These are phyloP conservation scores for Cyamopsis tetragonoloba DNA, from an alignment of 306 rosid species.

Conservation along the genomic window DNA sequence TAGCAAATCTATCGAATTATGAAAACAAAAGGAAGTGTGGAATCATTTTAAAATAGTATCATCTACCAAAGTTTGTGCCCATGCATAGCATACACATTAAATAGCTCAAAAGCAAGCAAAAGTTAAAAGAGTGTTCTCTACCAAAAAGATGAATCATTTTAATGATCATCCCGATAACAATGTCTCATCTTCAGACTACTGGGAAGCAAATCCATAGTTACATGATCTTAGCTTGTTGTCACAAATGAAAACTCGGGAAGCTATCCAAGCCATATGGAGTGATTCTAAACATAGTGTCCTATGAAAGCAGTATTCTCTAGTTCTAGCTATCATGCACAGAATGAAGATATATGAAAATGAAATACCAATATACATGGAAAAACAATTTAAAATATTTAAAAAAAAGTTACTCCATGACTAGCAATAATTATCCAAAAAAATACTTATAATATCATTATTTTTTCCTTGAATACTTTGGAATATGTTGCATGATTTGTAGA, in stretches of 20 bases:
- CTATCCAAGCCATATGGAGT: slow-evolving; percentile 72
- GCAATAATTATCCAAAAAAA: neutral
- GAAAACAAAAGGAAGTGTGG: no score
- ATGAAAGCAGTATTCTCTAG: slow-evolving; percentile 51
- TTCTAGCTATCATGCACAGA: slow-evolving; percentile 42
- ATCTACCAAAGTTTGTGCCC: slow-evolving; percentile 24
- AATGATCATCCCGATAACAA: neutral
- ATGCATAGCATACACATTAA: slow-evolving; percentile 9
- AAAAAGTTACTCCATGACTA: neutral
- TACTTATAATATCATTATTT: neutral
- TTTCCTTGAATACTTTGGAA: neutral
- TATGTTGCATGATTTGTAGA: neutral
- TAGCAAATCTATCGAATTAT: slow-evolving; percentile 7
- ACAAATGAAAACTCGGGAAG: slow-evolving; percentile 72
- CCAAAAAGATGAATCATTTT: neutral
- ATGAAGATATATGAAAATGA: slow-evolving; percentile 4
- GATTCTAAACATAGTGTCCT: slow-evolving; percentile 76
- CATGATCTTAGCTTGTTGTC: slow-evolving; percentile 86
- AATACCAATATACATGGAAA: neutral
- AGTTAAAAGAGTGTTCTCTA: neutral
- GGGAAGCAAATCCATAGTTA: slow-evolving; percentile 61
- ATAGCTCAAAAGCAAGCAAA: slow-evolving; percentile 6
- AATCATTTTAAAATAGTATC: slow-evolving; percentile 59
- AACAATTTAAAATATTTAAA: neutral
- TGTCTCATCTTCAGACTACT: slow-evolving; percentile 61